Evolutionary conservation across 2,329 filamentous ascomycete genomes (phyloP).

Genomic region (Epichloe elymi): DNA sequence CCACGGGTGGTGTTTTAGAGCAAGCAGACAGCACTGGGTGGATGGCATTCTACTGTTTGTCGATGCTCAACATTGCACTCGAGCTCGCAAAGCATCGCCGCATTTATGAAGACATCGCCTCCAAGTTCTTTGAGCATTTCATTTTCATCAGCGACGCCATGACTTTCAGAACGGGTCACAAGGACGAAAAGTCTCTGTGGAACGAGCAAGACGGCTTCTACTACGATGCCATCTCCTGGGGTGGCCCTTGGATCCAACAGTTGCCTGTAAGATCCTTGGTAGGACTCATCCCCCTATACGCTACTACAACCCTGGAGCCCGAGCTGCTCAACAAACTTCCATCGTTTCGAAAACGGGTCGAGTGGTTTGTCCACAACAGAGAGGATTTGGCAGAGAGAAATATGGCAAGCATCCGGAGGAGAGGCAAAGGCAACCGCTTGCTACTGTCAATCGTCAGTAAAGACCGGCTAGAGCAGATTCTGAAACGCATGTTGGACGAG

Average conservation of each 20-base stretch:
- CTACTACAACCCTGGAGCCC: constrained; percentile 82
- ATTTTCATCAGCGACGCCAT: constrained; percentile 96
- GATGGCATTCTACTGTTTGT: constrained; percentile 97
- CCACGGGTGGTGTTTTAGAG: constrained; percentile 84
- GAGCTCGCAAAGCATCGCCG: constrained; percentile 91
- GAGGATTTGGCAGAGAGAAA: constrained; percentile 82
- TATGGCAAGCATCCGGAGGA: constrained; percentile 82
- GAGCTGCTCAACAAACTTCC: constrained; percentile 87
- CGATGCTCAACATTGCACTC: constrained; percentile 92
- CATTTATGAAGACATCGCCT: constrained; percentile 92
- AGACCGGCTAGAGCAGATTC: constrained; percentile 78
- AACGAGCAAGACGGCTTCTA: constrained; percentile 96
- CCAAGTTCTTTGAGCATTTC: constrained; percentile 98
- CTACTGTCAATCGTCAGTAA: constrained; percentile 84
- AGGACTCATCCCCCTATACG: constrained; percentile 85
- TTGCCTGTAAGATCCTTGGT: constrained; percentile 85
- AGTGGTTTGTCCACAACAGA: constrained; percentile 88
- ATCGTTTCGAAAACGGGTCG: constrained; percentile 79
- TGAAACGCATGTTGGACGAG: constrained; percentile 86
- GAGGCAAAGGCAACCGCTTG: constrained; percentile 81
- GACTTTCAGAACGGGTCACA: constrained; percentile 62
- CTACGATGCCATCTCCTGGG: constrained; percentile 96
- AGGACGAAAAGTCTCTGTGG: constrained; percentile 75
- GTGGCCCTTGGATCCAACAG: constrained; percentile 84
- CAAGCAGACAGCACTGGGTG: constrained; percentile 96